These are phyloP conservation scores for Pseudocercospora eumusae DNA, from an alignment of 2,329 filamentous ascomycete species.

Conservation along the genomic window DNA sequence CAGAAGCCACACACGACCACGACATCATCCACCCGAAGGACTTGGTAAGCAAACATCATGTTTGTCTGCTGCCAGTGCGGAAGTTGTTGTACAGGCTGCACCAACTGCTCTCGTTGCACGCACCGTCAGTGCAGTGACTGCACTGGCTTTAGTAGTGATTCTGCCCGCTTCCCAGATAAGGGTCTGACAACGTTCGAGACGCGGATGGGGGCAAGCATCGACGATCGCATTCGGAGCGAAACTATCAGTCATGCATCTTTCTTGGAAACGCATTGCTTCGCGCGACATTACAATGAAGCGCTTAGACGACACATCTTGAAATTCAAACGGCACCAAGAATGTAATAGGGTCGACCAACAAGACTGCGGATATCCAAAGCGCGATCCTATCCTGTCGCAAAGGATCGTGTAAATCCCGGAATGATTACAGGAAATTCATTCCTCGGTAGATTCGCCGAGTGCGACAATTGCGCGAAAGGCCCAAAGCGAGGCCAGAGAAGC, in stretches of 20 bases:
- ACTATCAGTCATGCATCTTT: not conserved
- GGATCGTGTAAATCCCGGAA: too few relatives aligned
- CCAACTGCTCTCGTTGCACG: not conserved
- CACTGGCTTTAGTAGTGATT: not conserved
- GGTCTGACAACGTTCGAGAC: not conserved
- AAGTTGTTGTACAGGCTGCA: slow-evolving; percentile 1
- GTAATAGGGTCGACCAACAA: not conserved
- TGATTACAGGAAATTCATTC: too few relatives aligned
- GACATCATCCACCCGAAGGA: not conserved
- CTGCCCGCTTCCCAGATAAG: not conserved
- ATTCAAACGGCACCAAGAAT: not conserved
- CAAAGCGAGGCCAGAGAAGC: too few relatives aligned
- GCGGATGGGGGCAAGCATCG: not conserved
- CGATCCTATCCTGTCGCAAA: too few relatives aligned
- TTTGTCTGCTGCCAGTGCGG: slow-evolving; percentile 10
- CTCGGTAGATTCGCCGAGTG: too few relatives aligned
- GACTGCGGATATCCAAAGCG: too few relatives aligned
- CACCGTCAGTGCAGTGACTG: slow-evolving; percentile 2
- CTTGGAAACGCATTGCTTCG: not conserved
- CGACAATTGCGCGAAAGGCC: too few relatives aligned
- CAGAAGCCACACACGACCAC: not conserved
- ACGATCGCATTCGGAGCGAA: not conserved
- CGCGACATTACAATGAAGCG: not conserved
- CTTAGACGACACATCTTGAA: not conserved
- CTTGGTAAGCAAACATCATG: not conserved